Evolutionary conservation across 768 basidiomycete genomes (phyloP), one percentile per base, ranked within the genome.

Genomic region (Trametes elegans): DNA sequence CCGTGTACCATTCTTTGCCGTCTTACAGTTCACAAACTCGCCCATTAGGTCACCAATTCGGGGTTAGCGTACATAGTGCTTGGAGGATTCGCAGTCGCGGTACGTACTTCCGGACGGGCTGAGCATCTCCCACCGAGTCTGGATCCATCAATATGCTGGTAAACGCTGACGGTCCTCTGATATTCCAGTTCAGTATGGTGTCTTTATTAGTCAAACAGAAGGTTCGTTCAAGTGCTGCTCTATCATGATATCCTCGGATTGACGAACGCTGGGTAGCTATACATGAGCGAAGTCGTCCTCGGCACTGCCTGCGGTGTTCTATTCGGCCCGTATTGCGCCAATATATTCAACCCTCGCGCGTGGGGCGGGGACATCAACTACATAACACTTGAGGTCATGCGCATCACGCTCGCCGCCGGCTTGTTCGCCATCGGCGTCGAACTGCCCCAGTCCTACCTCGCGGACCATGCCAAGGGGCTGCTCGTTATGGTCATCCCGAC

Each of bases 401-500:
- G 94, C 8, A 71, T 97, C 29, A 89, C 97, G 45, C 88, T 99
- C 40, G 95, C 88, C 3, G 87, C 90, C 1, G 91, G 93, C 24
- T 82, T 98, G 1, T 99, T 99, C 64, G 90, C 95, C 7, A 92
- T 98, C 28, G 96, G 96, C 2, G 92, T 96, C 23, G 95, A 99
- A 68, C 76, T 98, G 29, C 95, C 96, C 0, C 76, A 82, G 52
- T 81, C 84, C 1, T 98, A 98, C 74, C 83, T 98, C 78, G 76
- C 76, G 23, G 78, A 85, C 26, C 92, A 96, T 64, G 88, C 82
- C 36, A 86, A 79, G 62, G 82, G 90, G 34, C 71, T 91, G 0
- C 55, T 84, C 3, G 67, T 80, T 35, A 81, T 90, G 81, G 84
- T 91, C 16, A 78, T 91, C 0, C 89, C 90, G 2, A 90, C 89